A percentile compares a stretch with the other conserved stretches of the same genome.
Evolutionary conservation across 2,329 filamentous ascomycete species (phyloP).

Genomic region (Fusarium nelsonii): DNA sequence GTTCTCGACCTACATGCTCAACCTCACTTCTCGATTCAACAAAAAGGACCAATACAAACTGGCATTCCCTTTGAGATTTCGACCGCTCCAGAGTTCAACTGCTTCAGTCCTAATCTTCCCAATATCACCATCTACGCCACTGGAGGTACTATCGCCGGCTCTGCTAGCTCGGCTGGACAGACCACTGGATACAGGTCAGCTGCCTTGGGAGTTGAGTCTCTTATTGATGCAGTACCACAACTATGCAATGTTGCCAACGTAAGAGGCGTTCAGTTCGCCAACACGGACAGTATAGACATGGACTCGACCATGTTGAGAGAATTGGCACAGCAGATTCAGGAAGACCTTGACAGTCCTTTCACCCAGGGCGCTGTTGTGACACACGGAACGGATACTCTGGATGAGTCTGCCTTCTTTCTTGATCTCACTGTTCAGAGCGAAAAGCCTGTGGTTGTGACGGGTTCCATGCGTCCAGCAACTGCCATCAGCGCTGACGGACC

Average conservation of each 20-base stretch:
- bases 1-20: conserved; percentile 41
- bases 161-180: conserved; percentile 60
- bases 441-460: conserved; percentile 71
- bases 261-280: conserved; percentile 64
- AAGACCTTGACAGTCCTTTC: conserved; percentile 58
- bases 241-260: conserved; percentile 67
- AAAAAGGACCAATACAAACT: conserved; percentile 37
- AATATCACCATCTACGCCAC: conserved; percentile 70
- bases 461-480: conserved; percentile 73
- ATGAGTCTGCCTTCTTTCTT: conserved; percentile 73
- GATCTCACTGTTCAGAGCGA: conserved; percentile 67
- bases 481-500: conserved; percentile 73
- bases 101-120: conserved; percentile 54
- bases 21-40: conserved; percentile 35
- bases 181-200: conserved; percentile 59
- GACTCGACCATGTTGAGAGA: conserved; percentile 62
- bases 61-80: conserved; percentile 13
- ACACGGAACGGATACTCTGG: conserved; percentile 74
- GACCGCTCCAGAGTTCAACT: conserved; percentile 42
- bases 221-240: conserved; percentile 68
- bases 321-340: conserved; percentile 62
- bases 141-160: conserved; percentile 70
- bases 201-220: conserved; percentile 61
- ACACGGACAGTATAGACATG: conserved; percentile 62
- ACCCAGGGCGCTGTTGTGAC: conserved; percentile 68